Conservation (phyloP, 192 early-diverging fungal species). For the Rhizoclosmatium globosum region DNA sequence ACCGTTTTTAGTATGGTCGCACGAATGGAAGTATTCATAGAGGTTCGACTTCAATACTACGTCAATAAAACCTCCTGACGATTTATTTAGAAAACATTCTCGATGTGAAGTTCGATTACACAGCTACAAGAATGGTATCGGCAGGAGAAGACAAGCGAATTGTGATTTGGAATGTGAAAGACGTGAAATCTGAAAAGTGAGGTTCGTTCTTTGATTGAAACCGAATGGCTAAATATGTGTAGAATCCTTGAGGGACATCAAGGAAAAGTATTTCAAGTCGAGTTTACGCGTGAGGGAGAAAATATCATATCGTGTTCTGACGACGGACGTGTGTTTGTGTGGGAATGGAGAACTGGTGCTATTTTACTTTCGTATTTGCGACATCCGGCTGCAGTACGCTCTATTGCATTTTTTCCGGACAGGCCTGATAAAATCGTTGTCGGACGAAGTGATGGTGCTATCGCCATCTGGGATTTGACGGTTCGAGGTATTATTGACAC, state of each 20-base stretch:
- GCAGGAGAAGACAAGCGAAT: constrained; percentile 55
- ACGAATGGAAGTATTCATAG: constrained; percentile 55
- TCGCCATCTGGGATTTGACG: constrained; percentile 54
- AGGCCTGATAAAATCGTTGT: constrained; percentile 49
- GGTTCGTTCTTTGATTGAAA: constrained; percentile 12
- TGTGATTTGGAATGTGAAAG: constrained; percentile 61
- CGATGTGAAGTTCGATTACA: constrained; percentile 44
- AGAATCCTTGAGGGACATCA: constrained; percentile 61
- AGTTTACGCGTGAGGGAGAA: constrained; percentile 54
- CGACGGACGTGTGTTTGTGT: constrained; percentile 59
- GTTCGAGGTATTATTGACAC: constrained; percentile 47
- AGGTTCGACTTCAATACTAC: constrained; percentile 30
- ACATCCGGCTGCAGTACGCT: constrained; percentile 57
- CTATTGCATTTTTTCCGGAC: constrained; percentile 51
- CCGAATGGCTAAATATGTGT: neutral
- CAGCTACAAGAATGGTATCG: constrained; percentile 47
- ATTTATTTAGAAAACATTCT: constrained; percentile 48
- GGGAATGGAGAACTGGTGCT: constrained; percentile 63
- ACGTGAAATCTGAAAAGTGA: constrained; percentile 51
- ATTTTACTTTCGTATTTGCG: constrained; percentile 46
- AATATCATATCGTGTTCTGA: constrained; percentile 54
- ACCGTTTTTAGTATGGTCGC: constrained; percentile 51
- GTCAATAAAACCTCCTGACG: neutral
- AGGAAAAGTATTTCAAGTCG: constrained; percentile 56
- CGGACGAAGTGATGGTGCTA: constrained; percentile 58